phyloP scores from a whole-genome alignment of 2,329 filamentous ascomycete species.

The Neonectria faginata region DNA sequence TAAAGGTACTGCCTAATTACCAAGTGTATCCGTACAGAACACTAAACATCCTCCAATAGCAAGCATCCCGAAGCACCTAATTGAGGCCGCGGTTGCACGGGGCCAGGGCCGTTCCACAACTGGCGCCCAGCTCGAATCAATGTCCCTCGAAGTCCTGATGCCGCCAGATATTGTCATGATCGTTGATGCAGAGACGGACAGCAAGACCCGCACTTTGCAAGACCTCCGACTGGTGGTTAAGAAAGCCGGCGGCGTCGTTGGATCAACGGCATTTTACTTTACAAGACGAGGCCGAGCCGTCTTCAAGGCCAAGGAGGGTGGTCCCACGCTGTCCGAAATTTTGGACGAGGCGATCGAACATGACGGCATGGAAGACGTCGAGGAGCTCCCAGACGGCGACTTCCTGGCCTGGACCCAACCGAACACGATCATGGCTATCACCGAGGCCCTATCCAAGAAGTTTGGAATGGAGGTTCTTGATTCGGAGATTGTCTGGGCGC shows the following conservation, averaged over 20 bases:
- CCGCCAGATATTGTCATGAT: constrained; percentile 82
- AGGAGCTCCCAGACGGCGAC: constrained; percentile 74
- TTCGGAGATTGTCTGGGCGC: constrained; percentile 85
- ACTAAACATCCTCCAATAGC: constrained; percentile 54
- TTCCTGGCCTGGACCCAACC: constrained; percentile 69
- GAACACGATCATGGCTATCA: constrained; percentile 48
- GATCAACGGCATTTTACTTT: constrained; percentile 87
- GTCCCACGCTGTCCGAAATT: constrained; percentile 74
- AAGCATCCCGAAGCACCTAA: constrained; percentile 84
- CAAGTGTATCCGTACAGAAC: not conserved
- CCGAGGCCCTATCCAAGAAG: constrained; percentile 66
- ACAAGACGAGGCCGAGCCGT: constrained; percentile 80
- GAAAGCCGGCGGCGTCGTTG: constrained; percentile 74
- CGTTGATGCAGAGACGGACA: constrained; percentile 88
- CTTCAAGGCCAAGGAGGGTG: constrained; percentile 67
- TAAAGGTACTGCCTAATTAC: constrained; percentile 64
- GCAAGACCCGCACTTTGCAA: constrained; percentile 77
- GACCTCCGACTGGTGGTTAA: constrained; percentile 80
- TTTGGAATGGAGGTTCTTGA: constrained; percentile 76
- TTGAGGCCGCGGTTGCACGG: constrained; percentile 87
- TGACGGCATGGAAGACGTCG: constrained; percentile 81
- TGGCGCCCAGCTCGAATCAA: constrained; percentile 79
- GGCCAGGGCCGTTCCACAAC: constrained; percentile 85
- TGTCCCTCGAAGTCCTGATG: constrained; percentile 84
- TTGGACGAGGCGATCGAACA: constrained; percentile 84